Evolutionary conservation across 179 eudicot species (phyloP).

Genomic region (Beta corolliflora): DNA sequence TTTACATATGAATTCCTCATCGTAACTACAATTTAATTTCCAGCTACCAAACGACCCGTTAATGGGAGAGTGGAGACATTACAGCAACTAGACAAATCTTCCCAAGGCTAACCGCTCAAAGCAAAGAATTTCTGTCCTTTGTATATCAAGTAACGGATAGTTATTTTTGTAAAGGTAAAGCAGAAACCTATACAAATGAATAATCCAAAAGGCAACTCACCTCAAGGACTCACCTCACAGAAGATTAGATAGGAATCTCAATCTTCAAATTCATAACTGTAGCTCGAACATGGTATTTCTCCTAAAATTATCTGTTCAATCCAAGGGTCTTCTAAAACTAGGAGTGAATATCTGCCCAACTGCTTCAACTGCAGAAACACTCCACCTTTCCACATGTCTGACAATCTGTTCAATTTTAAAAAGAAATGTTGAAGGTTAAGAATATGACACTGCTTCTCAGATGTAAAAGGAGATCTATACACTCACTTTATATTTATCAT

Average conservation of each 20-base stretch:
- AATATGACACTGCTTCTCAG: constrained; percentile 2
- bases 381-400: constrained; percentile 91
- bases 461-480: background rate
- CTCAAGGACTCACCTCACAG: background rate
- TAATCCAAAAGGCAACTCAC: background rate
- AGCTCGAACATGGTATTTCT: constrained; percentile 10
- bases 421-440: background rate
- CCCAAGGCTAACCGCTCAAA: background rate
- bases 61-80: no score
- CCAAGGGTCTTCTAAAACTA: constrained; percentile 29
- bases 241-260: background rate
- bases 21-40: no score
- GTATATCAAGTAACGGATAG: background rate
- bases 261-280: background rate
- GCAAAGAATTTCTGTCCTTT: no score
- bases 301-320: constrained; percentile 24
- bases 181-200: background rate
- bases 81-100: background rate
- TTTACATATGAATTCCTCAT: no score
- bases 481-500: constrained; percentile 59
- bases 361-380: constrained; percentile 82
- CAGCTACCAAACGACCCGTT: no score
- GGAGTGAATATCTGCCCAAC: constrained; percentile 83
- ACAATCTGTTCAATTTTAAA: constrained; percentile 51
- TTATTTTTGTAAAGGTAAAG: background rate